Evolutionary conservation across 495 filamentous ascomycete genomes (phyloP).

Genomic region (Baudoinia panamericana): DNA sequence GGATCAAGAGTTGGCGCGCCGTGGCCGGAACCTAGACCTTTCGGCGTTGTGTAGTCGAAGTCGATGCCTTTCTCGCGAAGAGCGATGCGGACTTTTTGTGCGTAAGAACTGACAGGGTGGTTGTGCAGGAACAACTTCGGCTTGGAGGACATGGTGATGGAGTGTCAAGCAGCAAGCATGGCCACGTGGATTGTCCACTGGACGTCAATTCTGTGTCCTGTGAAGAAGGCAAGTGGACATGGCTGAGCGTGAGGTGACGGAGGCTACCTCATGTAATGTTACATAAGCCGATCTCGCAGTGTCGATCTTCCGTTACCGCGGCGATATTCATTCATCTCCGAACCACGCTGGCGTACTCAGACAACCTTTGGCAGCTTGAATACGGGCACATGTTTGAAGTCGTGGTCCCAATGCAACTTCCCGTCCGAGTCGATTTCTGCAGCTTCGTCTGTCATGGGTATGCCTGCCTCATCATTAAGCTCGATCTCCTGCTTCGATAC

Average conservation of each 20-base stretch:
- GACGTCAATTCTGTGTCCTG: background rate
- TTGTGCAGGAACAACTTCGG: conserved; percentile 13
- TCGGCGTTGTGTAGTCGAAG: conserved; percentile 3
- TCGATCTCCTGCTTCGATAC: conserved; percentile 64
- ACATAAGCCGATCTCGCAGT: too few species aligned
- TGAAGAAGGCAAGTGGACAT: background rate
- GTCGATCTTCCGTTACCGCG: background rate
- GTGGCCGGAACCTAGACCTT: conserved; percentile 11
- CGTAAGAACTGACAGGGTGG: conserved; percentile 12
- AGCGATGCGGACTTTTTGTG: conserved; percentile 17
- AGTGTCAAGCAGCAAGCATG: too few species aligned
- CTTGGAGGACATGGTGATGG: conserved; percentile 1
- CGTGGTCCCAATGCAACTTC: conserved; percentile 62
- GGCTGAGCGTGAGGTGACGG: too few species aligned
- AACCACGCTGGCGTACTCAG: conserved; percentile 1
- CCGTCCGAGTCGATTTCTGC: conserved; percentile 70
- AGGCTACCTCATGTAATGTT: too few species aligned
- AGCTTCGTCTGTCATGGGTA: conserved; percentile 73
- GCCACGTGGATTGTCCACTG: background rate
- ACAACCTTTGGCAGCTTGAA: conserved; percentile 42
- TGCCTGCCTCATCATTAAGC: conserved; percentile 51
- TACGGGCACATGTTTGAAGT: conserved; percentile 55
- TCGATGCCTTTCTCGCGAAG: conserved; percentile 14
- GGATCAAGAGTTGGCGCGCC: background rate
- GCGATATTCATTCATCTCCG: background rate